phyloP scores from a whole-genome alignment of 176 grass and related monocot genomes.

The Cenchrus fungigraminus region DNA sequence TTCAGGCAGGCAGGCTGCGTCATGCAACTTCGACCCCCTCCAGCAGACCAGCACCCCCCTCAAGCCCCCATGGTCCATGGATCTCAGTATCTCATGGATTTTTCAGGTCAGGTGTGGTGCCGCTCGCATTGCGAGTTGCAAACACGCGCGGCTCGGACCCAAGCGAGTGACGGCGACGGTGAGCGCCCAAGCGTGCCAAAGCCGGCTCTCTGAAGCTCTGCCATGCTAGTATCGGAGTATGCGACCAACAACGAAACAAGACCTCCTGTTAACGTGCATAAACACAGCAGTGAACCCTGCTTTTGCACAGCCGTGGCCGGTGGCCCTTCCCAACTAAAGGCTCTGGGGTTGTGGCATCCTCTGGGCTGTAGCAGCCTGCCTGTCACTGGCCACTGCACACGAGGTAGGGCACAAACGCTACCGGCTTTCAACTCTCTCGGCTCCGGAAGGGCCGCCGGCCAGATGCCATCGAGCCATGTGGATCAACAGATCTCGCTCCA shows the following conservation, averaged over 20 bases:
- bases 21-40: background rate
- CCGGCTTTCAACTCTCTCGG: conserved; percentile 26
- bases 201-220: background rate
- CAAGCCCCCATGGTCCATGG: too few relatives aligned
- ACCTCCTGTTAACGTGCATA: background rate
- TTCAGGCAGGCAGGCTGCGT: background rate
- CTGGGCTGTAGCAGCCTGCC: background rate
- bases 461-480: conserved; percentile 47
- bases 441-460: conserved; percentile 21
- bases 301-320: background rate
- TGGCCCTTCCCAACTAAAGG: background rate
- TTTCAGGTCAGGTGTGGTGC: background rate
- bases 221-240: background rate
- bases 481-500: conserved; percentile 32
- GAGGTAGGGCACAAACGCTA: background rate
- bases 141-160: background rate
- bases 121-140: background rate
- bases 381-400: background rate
- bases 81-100: background rate
- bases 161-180: background rate
- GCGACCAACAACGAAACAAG: background rate
- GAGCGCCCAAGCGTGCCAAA: background rate
- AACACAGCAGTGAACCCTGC: background rate
- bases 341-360: background rate
- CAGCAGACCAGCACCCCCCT: too few relatives aligned